phyloP scores from a whole-genome alignment of 805 yeast species.

The Kuraishia hungarica region DNA sequence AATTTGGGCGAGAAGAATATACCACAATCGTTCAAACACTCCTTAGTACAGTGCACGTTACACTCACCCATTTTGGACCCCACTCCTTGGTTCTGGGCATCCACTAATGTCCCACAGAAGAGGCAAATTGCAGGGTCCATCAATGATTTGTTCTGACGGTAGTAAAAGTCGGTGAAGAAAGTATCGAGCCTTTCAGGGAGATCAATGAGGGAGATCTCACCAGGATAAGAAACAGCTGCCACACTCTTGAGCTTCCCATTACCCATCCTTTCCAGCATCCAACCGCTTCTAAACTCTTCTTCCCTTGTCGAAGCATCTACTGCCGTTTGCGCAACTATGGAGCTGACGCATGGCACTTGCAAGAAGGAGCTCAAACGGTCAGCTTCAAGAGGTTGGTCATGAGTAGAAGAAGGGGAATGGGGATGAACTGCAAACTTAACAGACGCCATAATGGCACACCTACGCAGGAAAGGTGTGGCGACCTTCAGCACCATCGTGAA shows the following conservation, averaged over 20 bases:
- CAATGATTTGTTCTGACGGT: slow-evolving; percentile 33
- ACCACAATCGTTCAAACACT: slow-evolving; percentile 62
- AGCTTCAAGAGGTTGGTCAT: slow-evolving; percentile 32
- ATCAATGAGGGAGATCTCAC: slow-evolving; percentile 46
- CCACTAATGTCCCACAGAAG: slow-evolving; percentile 65
- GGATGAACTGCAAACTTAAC: slow-evolving; percentile 40
- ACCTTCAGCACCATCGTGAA: slow-evolving; percentile 49
- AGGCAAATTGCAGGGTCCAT: slow-evolving; percentile 83
- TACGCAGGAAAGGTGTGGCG: slow-evolving; percentile 57
- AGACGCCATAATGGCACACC: slow-evolving; percentile 46
- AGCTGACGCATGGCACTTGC: slow-evolving; percentile 15
- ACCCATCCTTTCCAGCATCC: not conserved
- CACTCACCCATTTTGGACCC: slow-evolving; percentile 68
- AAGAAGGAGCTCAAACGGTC: slow-evolving; percentile 41
- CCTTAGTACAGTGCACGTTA: slow-evolving; percentile 55
- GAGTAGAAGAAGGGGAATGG: slow-evolving; percentile 13
- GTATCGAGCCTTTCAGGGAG: slow-evolving; percentile 62
- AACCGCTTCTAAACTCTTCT: not conserved
- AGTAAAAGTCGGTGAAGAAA: slow-evolving; percentile 54
- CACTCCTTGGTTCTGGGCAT: slow-evolving; percentile 53
- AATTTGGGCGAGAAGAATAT: slow-evolving; percentile 67
- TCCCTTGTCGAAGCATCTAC: not conserved
- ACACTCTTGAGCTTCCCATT: not conserved
- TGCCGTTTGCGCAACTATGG: not conserved
- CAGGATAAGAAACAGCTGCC: slow-evolving; percentile 41